Percentiles rank a stretch among this genome's conserved stretches.
phyloP scores from a whole-genome alignment of 2,329 filamentous ascomycete species.

The Exophiala lecanii-corni region DNA sequence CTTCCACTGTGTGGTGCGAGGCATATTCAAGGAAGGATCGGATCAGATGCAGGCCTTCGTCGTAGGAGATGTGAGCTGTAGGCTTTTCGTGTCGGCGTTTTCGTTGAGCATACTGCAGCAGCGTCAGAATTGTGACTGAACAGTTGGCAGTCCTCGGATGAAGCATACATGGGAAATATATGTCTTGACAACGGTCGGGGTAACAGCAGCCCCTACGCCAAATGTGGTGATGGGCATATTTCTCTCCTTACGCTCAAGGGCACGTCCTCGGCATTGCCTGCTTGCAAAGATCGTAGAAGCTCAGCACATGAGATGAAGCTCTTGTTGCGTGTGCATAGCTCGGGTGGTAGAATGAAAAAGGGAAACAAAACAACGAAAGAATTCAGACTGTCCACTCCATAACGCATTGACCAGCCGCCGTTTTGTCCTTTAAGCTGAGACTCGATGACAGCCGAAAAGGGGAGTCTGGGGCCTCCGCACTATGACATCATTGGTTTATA shows the following conservation, averaged over 20 bases:
- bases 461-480: background rate
- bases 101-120: conserved; percentile 69
- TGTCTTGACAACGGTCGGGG: conserved; percentile 81
- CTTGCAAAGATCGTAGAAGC: too few species aligned
- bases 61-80: conserved; percentile 86
- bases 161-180: conserved; percentile 73
- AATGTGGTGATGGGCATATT: conserved; percentile 70
- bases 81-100: conserved; percentile 72
- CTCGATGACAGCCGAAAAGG: too few species aligned
- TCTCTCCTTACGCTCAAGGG: too few species aligned
- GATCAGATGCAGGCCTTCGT: conserved; percentile 84
- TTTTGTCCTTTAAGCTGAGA: too few species aligned
- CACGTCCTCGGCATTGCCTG: too few species aligned
- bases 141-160: conserved; percentile 3
- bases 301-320: too few species aligned
- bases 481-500: background rate
- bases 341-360: too few species aligned
- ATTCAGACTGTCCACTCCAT: too few species aligned
- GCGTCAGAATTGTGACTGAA: conserved; percentile 9
- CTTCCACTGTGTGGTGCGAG: conserved; percentile 85
- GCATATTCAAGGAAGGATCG: conserved; percentile 80
- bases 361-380: too few species aligned
- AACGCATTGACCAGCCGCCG: too few species aligned
- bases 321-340: too few species aligned
- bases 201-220: conserved; percentile 75